Evolutionary conservation across 805 yeast genomes (phyloP), one percentile per base, ranked within the genome.

Genomic region (Candida awuae): DNA sequence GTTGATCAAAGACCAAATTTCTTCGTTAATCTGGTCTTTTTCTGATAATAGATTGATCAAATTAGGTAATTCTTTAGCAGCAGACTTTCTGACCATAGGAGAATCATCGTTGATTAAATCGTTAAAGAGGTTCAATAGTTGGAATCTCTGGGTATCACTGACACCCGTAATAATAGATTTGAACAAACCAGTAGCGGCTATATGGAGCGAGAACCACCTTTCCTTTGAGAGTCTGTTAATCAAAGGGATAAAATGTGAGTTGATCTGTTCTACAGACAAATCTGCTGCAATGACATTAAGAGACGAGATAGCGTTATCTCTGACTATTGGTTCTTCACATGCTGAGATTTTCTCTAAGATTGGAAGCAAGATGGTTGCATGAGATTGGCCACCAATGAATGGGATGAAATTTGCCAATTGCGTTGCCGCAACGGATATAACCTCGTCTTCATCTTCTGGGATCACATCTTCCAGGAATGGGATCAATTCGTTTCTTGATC

Each of bases 391-490:
- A 34, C 98, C 99, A 41, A 92, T 77, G 43, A 77, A 74, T 5
- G 96, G 94, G 26, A 87, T 77, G 59, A 92, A 90, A 41, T 75
- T 74, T 34, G 94, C 95, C 51, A 92, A 66, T 66, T 88, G 90
- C 51, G 82, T 85, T 4, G 97, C 97, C 46, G 94, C 71, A 16
- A 87, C 90, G 2, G 96, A 85, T 62, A 90, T 81, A 6, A 92
- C 95, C 63, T 92, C 99, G 62, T 92, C 99, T 63, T 92, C 99
- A 59, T 94, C 99, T 53, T 92, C 99, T 49, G 84, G 92, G 8
- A 88, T 86, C 19, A 82, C 92, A 45, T 82, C 88, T 49, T 80
- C 85, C 45, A 92, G 70, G 54, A 90, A 92, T 27, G 97, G 97
- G 38, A 92, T 68, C 55, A 92, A 71, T 59, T 92, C 98, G 34